Base-by-base conservation (phyloP, 495 filamentous ascomycete species). In the Cercophora newfieldiana region DNA sequence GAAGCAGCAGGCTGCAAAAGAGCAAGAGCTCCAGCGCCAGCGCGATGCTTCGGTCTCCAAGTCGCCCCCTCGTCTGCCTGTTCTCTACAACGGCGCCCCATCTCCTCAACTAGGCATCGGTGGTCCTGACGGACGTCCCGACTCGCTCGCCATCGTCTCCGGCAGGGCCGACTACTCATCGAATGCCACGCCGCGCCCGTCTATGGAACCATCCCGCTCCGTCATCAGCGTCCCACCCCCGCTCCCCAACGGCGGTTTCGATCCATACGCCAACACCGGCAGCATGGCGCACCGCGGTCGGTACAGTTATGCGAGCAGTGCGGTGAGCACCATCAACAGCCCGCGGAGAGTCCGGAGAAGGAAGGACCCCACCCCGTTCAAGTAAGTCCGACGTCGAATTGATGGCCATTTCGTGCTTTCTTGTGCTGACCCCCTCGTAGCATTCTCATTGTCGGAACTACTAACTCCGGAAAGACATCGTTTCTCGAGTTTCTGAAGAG, bases 201-300 rank as follows among this genome's bases (percentile, higher is more conserved):
- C 81, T 8, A 78, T 81, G 72, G 80, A 82, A 58, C 78, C 79
- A 24, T 69, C 74, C 10, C 67, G 79, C 58, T 75, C 78, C 49
- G 68, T 65, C 55, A 66, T 70, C 65, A 69, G 44, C 64, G 62
- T 75, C 44, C 79, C 79, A 3, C 71, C 81, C 61, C 85, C 83
- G 62, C 85, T 88, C 30, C 83, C 88, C 59, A 79, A 84, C 76
- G 80, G 81, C 56, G 75, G 77, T 51, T 81, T 80, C 61, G 92
- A 96, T 72, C 90, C 92, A 22, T 94, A 94, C 75, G 86, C 91
- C 49, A 84, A 90, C 31, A 88, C 89, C 29, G 91, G 93, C 78
- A 99, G 95, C 83, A 97, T 99, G 92, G 93, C 96, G 61, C 89
- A 99, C 79, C 92, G 95, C 70, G 93, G 95, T 58, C 91, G 95